Conservation (phyloP, 352 stramenopile species). For the Phytophthora citrophthora region DNA sequence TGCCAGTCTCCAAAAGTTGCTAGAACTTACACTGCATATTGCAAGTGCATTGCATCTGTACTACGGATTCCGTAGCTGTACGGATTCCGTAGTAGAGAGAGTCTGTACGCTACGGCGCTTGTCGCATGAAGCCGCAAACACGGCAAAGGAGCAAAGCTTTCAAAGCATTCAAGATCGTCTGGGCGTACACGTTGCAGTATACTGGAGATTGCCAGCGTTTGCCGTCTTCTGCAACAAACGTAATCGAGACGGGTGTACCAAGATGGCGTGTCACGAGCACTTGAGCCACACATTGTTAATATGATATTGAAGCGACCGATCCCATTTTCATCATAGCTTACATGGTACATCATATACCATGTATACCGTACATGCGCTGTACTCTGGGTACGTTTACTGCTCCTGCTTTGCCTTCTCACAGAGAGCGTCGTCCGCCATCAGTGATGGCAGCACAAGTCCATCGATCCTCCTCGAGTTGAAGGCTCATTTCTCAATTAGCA, state of each 20-base stretch:
- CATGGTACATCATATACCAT: too few species aligned
- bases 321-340: conserved; percentile 8
- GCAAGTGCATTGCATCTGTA: too few species aligned
- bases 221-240: background rate
- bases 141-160: background rate
- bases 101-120: too few species aligned
- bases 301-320: background rate
- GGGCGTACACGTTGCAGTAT: background rate
- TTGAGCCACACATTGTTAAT: too few species aligned
- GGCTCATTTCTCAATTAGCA: conserved; percentile 22
- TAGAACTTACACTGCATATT: too few species aligned
- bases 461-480: conserved; percentile 6
- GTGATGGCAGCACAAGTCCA: background rate
- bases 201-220: background rate
- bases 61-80: too few species aligned
- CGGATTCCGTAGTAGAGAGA: too few species aligned
- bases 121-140: background rate
- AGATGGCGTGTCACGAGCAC: too few species aligned
- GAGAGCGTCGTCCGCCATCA: background rate
- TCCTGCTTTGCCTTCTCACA: background rate
- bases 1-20: too few species aligned
- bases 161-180: background rate
- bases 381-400: conserved; percentile 12
- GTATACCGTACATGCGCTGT: too few species aligned
- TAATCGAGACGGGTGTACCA: background rate